Evolutionary conservation across 331 rosid genomes (phyloP).

Genomic region (Malus hybrid): DNA sequence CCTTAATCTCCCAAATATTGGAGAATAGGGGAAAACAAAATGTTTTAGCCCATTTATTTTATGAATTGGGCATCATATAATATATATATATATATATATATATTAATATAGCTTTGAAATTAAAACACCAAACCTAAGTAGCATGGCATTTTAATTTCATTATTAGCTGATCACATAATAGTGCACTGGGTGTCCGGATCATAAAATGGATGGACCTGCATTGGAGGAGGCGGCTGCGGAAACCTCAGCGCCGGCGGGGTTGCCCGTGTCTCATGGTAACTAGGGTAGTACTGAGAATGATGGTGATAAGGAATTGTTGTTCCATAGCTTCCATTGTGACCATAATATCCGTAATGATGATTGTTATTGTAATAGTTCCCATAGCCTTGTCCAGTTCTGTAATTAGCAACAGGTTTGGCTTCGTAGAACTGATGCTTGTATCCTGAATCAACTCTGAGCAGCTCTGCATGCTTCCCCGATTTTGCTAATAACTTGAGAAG

Average conservation of each 20-base stretch:
- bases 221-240: constrained; percentile 8
- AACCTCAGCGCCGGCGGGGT: neutral
- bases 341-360: neutral
- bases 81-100: neutral
- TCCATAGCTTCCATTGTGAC: neutral
- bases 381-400: neutral
- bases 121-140: too few species aligned
- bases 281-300: neutral
- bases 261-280: neutral
- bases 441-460: constrained; percentile 4
- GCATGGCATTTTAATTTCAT: too few species aligned
- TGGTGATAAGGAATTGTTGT: neutral
- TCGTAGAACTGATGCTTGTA: neutral
- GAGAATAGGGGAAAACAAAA: neutral
- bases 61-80: neutral
- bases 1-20: neutral
- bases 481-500: constrained; percentile 2
- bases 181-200: neutral
- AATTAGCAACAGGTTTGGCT: neutral
- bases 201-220: neutral
- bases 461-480: constrained; percentile 17
- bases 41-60: neutral
- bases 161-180: neutral
- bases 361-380: neutral
- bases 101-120: too few species aligned